Percentiles rank a stretch among this genome's conserved stretches.
Conservation (phyloP, 148 eudicot species). For the Vaccinium macrocarpon region DNA sequence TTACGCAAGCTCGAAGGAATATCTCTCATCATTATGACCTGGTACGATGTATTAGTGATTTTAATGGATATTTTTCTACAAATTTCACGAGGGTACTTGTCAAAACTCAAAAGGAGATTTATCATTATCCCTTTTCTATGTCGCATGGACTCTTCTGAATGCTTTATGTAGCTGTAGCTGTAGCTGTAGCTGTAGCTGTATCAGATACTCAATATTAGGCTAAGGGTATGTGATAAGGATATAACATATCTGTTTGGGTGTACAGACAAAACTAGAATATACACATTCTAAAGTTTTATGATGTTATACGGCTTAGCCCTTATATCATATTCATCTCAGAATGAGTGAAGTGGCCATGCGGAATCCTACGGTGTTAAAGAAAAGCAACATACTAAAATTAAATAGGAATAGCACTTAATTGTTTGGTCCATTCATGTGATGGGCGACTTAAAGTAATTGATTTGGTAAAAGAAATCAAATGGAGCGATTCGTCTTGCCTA, state of each 20-base stretch:
- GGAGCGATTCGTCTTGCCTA: background rate
- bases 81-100: background rate
- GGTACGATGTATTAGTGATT: conserved; percentile 36
- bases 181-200: too few relatives aligned
- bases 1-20: conserved; percentile 85
- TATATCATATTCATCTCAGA: background rate
- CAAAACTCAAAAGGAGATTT: background rate
- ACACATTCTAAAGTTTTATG: background rate
- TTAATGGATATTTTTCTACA: background rate
- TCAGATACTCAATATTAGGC: background rate
- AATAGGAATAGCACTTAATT: background rate
- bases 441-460: background rate
- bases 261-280: background rate
- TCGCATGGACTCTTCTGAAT: background rate
- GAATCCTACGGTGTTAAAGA: background rate
- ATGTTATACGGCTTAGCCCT: too few relatives aligned
- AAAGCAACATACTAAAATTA: background rate
- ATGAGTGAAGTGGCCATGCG: background rate
- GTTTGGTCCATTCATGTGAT: background rate
- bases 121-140: background rate
- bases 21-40: conserved; percentile 94
- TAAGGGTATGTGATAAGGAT: background rate
- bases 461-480: background rate
- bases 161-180: background rate
- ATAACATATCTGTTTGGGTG: background rate